These are phyloP conservation scores for Pythium coloratum DNA, from an alignment of 352 stramenopile genomes.

Conservation along the genomic window DNA sequence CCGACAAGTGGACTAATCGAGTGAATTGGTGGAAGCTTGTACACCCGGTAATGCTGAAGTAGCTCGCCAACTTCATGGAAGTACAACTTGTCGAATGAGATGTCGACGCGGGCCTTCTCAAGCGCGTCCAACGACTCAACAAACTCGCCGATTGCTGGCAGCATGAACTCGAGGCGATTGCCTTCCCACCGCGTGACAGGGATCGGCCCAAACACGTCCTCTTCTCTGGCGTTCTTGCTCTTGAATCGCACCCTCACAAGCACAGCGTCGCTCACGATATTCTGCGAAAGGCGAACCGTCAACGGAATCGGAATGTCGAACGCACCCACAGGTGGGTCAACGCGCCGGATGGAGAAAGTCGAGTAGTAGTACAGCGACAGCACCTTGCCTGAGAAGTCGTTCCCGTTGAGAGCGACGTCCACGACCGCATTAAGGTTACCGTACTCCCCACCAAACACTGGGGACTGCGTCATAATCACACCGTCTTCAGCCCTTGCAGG, in stretches of 20 bases:
- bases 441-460: constrained; percentile 49
- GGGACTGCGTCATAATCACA: constrained; percentile 49
- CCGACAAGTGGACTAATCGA: constrained; percentile 50
- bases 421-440: constrained; percentile 47
- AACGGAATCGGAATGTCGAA: constrained; percentile 60
- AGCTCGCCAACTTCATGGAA: constrained; percentile 56
- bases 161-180: constrained; percentile 41
- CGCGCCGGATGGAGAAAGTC: constrained; percentile 40
- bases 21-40: constrained; percentile 60
- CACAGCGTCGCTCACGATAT: constrained; percentile 49
- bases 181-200: constrained; percentile 39
- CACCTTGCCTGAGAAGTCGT: constrained; percentile 59
- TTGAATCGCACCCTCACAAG: constrained; percentile 46
- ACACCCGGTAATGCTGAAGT: constrained; percentile 48
- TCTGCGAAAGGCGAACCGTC: constrained; percentile 39
- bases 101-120: constrained; percentile 36
- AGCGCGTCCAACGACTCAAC: constrained; percentile 36
- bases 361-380: constrained; percentile 59
- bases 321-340: constrained; percentile 51
- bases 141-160: constrained; percentile 40
- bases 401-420: constrained; percentile 64
- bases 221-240: constrained; percentile 13
- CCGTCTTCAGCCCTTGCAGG: constrained; percentile 44
- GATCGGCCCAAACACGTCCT: constrained; percentile 38
- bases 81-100: constrained; percentile 54